Base-by-base conservation (phyloP, 2,329 filamentous ascomycete genomes). In the Aspergillus clavatus region DNA sequence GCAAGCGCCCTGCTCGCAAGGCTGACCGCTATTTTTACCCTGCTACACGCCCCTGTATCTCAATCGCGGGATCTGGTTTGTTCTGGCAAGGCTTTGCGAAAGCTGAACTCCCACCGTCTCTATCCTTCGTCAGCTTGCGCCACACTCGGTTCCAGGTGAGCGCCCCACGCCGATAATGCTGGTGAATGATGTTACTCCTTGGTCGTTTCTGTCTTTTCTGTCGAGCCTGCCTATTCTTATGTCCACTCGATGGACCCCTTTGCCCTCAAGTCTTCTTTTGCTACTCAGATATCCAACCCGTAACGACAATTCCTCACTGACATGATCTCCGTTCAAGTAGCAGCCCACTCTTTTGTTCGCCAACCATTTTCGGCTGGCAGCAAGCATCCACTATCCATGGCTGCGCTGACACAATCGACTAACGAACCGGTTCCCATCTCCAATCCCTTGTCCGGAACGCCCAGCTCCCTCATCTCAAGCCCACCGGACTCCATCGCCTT, bases 51-150 rank as follows among this genome's bases (percentile, higher is more conserved):
- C 51, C 43, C 46, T 51, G 43, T 55, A 37, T 48, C 50, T 39
- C 31, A 48, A 43, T 45, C 43, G 24, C 40, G 42, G 45, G 43
- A 23, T 40, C 42, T 26, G 31, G 38, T 42, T 39, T 42, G 40
- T 48, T n/a, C 50, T 54, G 45, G 54, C 51, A 54, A 54, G 45
- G 47, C 43, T 36, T 50, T 47, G 52, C 49, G 55, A 18, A 62
- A 65, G 64, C 65, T 68, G 65, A 68, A 64, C 57, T 27, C 37
- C 53, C 45, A 43, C 43, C 45, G 53, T 24, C 23, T 24, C 23
- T 24, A n/a, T 24, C 23, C 23, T 24, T 60, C 57, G 57, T 69
- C 66, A 70, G 67, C 67, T 71, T 71, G 67, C 68, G 68, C 68
- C 67, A 71, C 68, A 70, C 65, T 69, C 58, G 58, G 58, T 56